Conservation (phyloP, 225 moss, liverwort and hornwort species). For the Antitrichia curtipendula region DNA sequence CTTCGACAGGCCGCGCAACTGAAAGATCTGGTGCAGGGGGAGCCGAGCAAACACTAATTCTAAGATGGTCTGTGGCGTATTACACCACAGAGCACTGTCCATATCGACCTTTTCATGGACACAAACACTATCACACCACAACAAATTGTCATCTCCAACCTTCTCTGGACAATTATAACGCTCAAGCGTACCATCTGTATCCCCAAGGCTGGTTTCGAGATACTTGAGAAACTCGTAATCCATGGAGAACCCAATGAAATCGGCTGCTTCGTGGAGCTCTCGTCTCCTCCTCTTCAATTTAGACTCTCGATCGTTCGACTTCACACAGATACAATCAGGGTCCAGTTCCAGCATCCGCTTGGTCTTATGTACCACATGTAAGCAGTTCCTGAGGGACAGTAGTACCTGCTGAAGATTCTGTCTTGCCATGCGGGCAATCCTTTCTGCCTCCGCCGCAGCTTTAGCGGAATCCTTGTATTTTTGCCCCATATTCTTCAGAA, state of each 20-base stretch:
- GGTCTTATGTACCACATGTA: neutral
- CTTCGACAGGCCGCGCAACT: conserved; percentile 8
- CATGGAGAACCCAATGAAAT: neutral
- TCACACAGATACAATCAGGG: neutral
- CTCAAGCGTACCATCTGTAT: neutral
- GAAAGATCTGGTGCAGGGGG: conserved; percentile 9
- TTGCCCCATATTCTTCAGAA: neutral
- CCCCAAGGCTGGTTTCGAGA: neutral
- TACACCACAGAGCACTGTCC: conserved; percentile 10
- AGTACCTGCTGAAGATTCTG: conserved; percentile 1
- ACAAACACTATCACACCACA: conserved; percentile 20
- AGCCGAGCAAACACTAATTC: conserved; percentile 24
- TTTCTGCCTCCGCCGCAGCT: conserved; percentile 13
- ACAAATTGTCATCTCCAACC: neutral
- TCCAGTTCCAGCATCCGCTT: conserved; percentile 6
- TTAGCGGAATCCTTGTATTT: neutral
- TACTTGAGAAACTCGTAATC: neutral
- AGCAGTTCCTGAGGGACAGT: neutral
- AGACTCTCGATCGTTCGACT: neutral
- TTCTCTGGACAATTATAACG: neutral
- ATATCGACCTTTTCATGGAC: conserved; percentile 19
- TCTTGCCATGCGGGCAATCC: neutral
- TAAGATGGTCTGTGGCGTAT: neutral
- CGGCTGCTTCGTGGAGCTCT: neutral
- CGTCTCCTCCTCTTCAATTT: neutral